A percentile compares a stretch with the other conserved stretches of the same genome.
These are phyloP conservation scores for Suillus placidus DNA, from an alignment of 768 basidiomycete genomes.

Conservation along the genomic window DNA sequence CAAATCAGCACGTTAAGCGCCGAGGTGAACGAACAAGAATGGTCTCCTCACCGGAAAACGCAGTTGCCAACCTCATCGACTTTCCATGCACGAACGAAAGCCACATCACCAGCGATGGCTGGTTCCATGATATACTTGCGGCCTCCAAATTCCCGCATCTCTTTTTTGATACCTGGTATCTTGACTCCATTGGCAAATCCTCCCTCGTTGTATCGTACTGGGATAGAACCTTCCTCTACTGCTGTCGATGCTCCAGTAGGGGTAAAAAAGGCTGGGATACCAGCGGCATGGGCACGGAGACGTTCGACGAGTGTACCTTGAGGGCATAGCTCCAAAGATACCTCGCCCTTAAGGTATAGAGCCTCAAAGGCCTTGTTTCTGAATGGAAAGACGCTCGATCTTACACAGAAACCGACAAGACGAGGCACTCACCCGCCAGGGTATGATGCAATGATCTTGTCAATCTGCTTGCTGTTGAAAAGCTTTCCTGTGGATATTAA, in stretches of 20 bases:
- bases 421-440: constrained; percentile 70
- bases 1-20: background rate
- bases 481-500: constrained; percentile 58
- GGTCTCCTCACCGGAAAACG: constrained; percentile 70
- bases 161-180: constrained; percentile 75
- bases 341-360: constrained; percentile 77
- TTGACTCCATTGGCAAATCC: constrained; percentile 71
- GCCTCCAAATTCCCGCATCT: constrained; percentile 74
- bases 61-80: constrained; percentile 90
- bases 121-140: constrained; percentile 81
- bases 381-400: constrained; percentile 9
- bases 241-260: constrained; percentile 93
- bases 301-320: constrained; percentile 91
- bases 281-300: constrained; percentile 85
- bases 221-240: constrained; percentile 77
- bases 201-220: constrained; percentile 75
- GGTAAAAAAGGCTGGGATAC: constrained; percentile 93
- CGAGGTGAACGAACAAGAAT: background rate
- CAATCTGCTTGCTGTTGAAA: constrained; percentile 72
- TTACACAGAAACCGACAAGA: background rate
- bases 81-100: constrained; percentile 90
- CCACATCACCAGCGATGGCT: constrained; percentile 78
- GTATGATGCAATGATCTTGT: constrained; percentile 87
- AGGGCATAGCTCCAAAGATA: constrained; percentile 86
- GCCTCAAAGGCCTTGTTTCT: constrained; percentile 88